Percentiles rank a stretch among this genome's conserved stretches.
These are phyloP conservation scores for Wickerhamiella qilinensis DNA, from an alignment of 805 yeast genomes.

Conservation along the genomic window DNA sequence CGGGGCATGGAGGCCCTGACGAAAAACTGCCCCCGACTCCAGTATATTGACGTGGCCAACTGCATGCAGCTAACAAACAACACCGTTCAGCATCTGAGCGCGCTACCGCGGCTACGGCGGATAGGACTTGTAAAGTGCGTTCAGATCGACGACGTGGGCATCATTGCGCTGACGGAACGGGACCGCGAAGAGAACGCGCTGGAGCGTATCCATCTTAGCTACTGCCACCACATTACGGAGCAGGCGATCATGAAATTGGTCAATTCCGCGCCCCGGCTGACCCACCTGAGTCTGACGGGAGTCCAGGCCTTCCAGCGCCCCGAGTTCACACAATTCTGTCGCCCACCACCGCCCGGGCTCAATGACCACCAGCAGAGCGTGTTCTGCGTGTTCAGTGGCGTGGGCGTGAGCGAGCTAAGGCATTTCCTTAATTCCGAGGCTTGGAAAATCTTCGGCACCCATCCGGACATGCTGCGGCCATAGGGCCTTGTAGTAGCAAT, in stretches of 20 bases:
- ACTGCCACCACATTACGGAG: slow-evolving; percentile 66
- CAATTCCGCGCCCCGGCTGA: slow-evolving; percentile 66
- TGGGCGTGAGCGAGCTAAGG: slow-evolving; percentile 66
- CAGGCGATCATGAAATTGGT: slow-evolving; percentile 63
- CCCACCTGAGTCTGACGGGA: slow-evolving; percentile 86
- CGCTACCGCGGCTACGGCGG: slow-evolving; percentile 64
- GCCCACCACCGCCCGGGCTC: slow-evolving; percentile 86
- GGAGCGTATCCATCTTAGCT: slow-evolving; percentile 85
- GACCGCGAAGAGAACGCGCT: slow-evolving; percentile 62
- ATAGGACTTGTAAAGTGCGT: slow-evolving; percentile 88
- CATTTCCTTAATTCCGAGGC: slow-evolving; percentile 36
- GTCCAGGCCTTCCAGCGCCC: slow-evolving; percentile 74
- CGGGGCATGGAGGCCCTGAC: slow-evolving; percentile 65
- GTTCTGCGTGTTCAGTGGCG: slow-evolving; percentile 88
- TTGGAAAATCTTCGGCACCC: no score
- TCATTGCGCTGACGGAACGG: slow-evolving; percentile 39
- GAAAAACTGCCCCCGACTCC: slow-evolving; percentile 65
- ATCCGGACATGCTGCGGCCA: no score
- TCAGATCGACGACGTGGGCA: slow-evolving; percentile 72
- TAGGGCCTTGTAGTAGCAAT: no score
- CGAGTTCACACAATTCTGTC: slow-evolving; percentile 73
- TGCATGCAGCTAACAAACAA: slow-evolving; percentile 78
- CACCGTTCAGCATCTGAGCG: slow-evolving; percentile 60
- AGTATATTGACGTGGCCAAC: slow-evolving; percentile 89
- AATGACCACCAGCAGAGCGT: slow-evolving; percentile 68